Percentiles rank a stretch among this genome's conserved stretches.
Conservation (phyloP, 1,284 basidiomycete species). For the Pascua guehoae region DNA sequence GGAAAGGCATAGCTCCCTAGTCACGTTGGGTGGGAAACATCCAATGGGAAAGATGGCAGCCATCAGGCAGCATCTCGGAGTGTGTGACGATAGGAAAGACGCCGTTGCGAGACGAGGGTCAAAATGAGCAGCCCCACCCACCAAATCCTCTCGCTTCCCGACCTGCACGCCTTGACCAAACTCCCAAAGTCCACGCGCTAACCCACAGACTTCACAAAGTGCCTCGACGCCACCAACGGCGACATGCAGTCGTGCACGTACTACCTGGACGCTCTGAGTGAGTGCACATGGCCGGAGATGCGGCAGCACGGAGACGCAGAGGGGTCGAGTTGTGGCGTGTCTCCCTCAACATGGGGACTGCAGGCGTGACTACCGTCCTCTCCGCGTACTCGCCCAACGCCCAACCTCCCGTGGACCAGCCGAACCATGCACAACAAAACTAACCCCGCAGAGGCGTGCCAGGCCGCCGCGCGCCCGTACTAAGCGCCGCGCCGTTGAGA, state of each 20-base stretch:
- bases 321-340: slow-evolving; percentile 2
- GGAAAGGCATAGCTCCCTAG: too few species aligned
- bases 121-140: neutral
- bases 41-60: too few species aligned
- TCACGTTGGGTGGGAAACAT: too few species aligned
- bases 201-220: slow-evolving; percentile 53
- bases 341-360: too few species aligned
- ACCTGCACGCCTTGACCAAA: neutral
- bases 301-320: neutral
- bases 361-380: too few species aligned
- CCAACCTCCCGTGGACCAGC: too few species aligned
- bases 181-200: neutral
- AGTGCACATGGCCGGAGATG: too few species aligned
- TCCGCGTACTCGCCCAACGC: too few species aligned
- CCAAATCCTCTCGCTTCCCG: neutral
- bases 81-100: too few species aligned
- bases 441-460: slow-evolving; percentile 49
- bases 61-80: too few species aligned
- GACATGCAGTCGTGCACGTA: slow-evolving; percentile 57
- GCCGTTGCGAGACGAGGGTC: too few species aligned
- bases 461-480: slow-evolving; percentile 50
- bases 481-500: slow-evolving; percentile 24
- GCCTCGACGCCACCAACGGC: slow-evolving; percentile 53
- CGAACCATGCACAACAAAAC: neutral
- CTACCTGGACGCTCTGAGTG: slow-evolving; percentile 54